phyloP scores from a whole-genome alignment of 257 asterid genomes.

The Nicotiana paniculata region DNA sequence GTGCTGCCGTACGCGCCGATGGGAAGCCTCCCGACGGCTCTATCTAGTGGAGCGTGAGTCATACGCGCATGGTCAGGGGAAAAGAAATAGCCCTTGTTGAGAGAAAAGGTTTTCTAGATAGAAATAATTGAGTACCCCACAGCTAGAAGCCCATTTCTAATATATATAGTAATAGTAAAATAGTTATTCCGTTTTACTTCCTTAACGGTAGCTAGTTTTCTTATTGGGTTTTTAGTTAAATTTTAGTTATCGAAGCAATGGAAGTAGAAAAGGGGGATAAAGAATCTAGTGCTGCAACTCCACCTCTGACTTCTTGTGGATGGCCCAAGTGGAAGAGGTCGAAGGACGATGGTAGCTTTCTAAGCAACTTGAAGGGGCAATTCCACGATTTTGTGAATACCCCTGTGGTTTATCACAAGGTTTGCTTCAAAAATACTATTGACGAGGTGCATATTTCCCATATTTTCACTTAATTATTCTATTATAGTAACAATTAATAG shows the following conservation, averaged over 20 bases:
- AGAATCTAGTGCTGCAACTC: background rate
- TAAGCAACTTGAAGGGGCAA: slow-evolving; percentile 17
- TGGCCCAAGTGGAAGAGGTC: slow-evolving; percentile 6
- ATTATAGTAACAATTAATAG: background rate
- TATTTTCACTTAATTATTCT: background rate
- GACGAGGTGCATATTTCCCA: slow-evolving; percentile 8
- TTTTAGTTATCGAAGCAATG: background rate
- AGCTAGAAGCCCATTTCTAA: too few species aligned
- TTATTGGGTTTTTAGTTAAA: too few species aligned
- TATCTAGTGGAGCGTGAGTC: too few species aligned
- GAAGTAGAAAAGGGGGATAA: background rate
- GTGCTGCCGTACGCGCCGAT: too few species aligned
- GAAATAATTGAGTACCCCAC: too few species aligned
- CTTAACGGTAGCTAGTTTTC: background rate
- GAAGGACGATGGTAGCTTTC: slow-evolving; percentile 11
- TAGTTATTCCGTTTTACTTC: background rate
- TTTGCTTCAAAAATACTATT: slow-evolving; percentile 21
- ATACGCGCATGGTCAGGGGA: too few species aligned
- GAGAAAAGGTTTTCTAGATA: too few species aligned
- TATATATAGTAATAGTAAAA: too few species aligned
- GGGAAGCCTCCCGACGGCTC: too few species aligned
- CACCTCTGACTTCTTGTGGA: slow-evolving; percentile 6
- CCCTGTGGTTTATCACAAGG: slow-evolving; percentile 22
- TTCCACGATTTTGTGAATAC: slow-evolving; percentile 14
- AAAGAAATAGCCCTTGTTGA: too few species aligned